Evolutionary conservation across 2,329 filamentous ascomycete species (phyloP), one percentile per base, ranked within the genome.

Genomic region (Aspergillus terreus): DNA sequence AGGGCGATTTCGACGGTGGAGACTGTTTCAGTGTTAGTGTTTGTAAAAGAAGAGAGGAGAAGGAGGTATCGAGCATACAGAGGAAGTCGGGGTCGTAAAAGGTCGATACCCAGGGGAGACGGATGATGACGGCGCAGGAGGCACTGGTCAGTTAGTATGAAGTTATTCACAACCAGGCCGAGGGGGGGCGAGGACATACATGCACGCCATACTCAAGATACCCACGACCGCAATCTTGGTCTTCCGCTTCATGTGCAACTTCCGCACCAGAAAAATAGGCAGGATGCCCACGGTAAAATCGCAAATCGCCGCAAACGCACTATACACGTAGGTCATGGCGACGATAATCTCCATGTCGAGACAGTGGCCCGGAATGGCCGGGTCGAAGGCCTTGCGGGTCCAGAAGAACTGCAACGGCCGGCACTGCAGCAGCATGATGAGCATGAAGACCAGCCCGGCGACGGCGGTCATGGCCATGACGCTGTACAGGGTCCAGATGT

Each of bases 171-270:
- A 19, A 19, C 19, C 19, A 19, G 19, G 2, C 19, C 17, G 17
- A 19, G 19, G 3, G 19, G 19, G 19, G 19, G 19, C 19, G 19
- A 19, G 19, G 43, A 60, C 65, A n/a, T 59, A 69, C 65, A 76
- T 73, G 59, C 81, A 81, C 32, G 80, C 84, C 70, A 84, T 77
- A 2, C 74, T 71, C 46, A 85, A 66, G 42, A 85, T 73, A 0
- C 74, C 71, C 9, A 77, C 73, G 4, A 84, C 70, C 1, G 80
- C 73, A 2, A 78, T 15, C 60, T 83, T 84, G 4, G 75, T 77
- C 52, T 72, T 72, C 11, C 56, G 63, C 47, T 76, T 76, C 75
- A 85, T 82, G 46, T 82, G 76, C 27, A 85, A 63, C n/a, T 76
- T 74, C 64, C 71, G 76, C 1, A 85, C 72, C 3, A 85, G 70